phyloP scores from a whole-genome alignment of 2,329 filamentous ascomycete species.

The Knufia petricola region DNA sequence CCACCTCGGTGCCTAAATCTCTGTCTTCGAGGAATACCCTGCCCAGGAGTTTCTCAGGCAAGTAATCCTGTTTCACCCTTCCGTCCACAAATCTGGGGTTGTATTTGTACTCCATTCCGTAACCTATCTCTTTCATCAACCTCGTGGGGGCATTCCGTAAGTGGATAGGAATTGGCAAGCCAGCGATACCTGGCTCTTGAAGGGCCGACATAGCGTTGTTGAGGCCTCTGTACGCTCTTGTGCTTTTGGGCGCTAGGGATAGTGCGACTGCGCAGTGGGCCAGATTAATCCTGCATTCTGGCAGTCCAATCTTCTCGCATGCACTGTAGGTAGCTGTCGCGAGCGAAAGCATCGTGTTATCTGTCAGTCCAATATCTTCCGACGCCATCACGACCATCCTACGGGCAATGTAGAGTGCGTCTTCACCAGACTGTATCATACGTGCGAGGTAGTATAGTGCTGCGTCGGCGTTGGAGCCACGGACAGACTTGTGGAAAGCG shows the following conservation, averaged over 20 bases:
- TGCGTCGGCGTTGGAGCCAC: conserved; percentile 77
- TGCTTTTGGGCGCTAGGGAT: conserved; percentile 73
- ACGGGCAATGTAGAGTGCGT: conserved; percentile 82
- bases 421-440: conserved; percentile 92
- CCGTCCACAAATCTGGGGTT: conserved; percentile 84
- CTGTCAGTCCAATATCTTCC: conserved; percentile 85
- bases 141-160: conserved; percentile 84
- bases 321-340: conserved; percentile 81
- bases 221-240: conserved; percentile 71
- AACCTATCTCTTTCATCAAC: conserved; percentile 87
- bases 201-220: conserved; percentile 72
- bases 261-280: conserved; percentile 80
- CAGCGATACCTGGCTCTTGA: conserved; percentile 68
- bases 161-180: conserved; percentile 74
- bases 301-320: conserved; percentile 87
- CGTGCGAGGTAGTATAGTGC: conserved; percentile 88
- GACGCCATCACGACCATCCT: conserved; percentile 91
- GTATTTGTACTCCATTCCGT: conserved; percentile 89
- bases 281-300: conserved; percentile 85
- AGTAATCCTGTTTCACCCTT: conserved; percentile 73
- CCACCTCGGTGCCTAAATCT: conserved; percentile 14
- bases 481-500: conserved; percentile 90
- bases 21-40: conserved; percentile 39
- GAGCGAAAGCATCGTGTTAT: conserved; percentile 71
- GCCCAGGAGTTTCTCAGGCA: conserved; percentile 67